These are phyloP conservation scores for Cladosporium austrohemisphaericum DNA, from an alignment of 2,329 filamentous ascomycete genomes.

Conservation along the genomic window DNA sequence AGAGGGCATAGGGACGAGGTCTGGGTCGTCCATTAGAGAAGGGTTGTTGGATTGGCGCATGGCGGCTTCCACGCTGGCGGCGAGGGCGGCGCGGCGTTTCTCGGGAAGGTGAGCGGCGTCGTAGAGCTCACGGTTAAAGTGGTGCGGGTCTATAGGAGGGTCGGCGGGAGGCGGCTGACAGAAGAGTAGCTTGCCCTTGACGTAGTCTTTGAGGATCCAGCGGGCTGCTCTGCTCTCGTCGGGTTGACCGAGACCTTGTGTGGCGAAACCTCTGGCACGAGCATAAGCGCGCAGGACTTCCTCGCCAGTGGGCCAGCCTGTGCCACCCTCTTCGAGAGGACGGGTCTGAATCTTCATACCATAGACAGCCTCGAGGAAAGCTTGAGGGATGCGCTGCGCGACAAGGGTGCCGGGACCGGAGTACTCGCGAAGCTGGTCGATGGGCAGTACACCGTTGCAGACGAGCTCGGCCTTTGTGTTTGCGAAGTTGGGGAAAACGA, in stretches of 20 bases:
- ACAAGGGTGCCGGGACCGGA: slow-evolving; percentile 82
- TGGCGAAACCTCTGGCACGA: slow-evolving; percentile 82
- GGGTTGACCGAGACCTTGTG: slow-evolving; percentile 76
- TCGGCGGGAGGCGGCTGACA: slow-evolving; percentile 78
- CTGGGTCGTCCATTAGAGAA: slow-evolving; percentile 47
- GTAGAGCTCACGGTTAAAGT: slow-evolving; percentile 90
- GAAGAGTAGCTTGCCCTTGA: slow-evolving; percentile 90
- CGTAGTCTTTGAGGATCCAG: slow-evolving; percentile 92
- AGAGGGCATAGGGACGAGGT: slow-evolving; percentile 42
- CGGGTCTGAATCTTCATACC: slow-evolving; percentile 82
- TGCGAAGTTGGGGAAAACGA: slow-evolving; percentile 97
- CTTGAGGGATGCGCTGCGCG: slow-evolving; percentile 76
- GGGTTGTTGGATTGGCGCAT: slow-evolving; percentile 32
- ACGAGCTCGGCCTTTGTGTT: slow-evolving; percentile 95
- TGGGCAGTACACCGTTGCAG: slow-evolving; percentile 89
- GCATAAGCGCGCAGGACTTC: slow-evolving; percentile 87
- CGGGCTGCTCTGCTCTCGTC: slow-evolving; percentile 90
- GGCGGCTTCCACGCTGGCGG: slow-evolving; percentile 36
- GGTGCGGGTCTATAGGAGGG: slow-evolving; percentile 59
- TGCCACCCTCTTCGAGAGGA: slow-evolving; percentile 86
- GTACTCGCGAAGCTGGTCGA: slow-evolving; percentile 92
- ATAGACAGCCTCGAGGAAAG: slow-evolving; percentile 88
- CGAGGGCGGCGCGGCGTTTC: slow-evolving; percentile 68
- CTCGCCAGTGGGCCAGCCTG: slow-evolving; percentile 75
- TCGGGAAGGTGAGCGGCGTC: slow-evolving; percentile 75